Percentiles rank a stretch among this genome's conserved stretches.
Conservation (phyloP, 1,139 yeast species). For the Spencermartinsiella ligniputridi region DNA sequence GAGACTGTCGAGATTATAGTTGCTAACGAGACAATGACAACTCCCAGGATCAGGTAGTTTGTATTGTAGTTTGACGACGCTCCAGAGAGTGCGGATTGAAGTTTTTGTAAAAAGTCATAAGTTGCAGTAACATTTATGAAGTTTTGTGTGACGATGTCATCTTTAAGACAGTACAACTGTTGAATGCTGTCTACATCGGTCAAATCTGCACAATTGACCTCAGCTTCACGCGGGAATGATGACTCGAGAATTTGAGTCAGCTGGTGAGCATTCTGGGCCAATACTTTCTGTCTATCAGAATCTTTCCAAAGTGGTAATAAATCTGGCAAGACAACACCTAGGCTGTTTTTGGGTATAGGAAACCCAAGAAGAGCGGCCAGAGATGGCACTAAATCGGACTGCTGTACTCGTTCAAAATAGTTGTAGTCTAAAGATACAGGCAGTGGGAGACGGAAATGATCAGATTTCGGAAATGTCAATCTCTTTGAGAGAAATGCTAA, state of each 20-base stretch:
- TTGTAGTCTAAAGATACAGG: conserved; percentile 46
- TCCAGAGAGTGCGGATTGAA: conserved; percentile 56
- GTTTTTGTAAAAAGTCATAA: conserved; percentile 40
- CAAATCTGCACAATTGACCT: not conserved
- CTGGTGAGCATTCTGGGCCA: conserved; percentile 61
- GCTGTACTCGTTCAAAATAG: conserved; percentile 57
- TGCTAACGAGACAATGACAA: conserved; percentile 34
- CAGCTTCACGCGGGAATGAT: conserved; percentile 10
- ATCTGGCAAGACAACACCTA: conserved; percentile 66
- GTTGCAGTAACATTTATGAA: conserved; percentile 19
- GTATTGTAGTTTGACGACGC: conserved; percentile 75
- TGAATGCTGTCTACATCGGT: conserved; percentile 1
- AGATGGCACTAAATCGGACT: conserved; percentile 87
- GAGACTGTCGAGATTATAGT: conserved; percentile 16
- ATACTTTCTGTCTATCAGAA: conserved; percentile 39
- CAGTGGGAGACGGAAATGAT: conserved; percentile 31
- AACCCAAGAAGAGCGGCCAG: conserved; percentile 66
- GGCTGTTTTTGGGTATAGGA: conserved; percentile 80
- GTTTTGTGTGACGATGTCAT: conserved; percentile 6
- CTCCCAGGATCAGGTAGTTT: conserved; percentile 46
- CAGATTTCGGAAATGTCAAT: conserved; percentile 32
- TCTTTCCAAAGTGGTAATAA: conserved; percentile 51
- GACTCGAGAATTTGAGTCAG: conserved; percentile 32
- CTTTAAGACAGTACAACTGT: conserved; percentile 16
- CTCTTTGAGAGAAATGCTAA: conserved; percentile 63